Evolutionary conservation across 805 yeast genomes (phyloP), one percentile per base, ranked within the genome.

Genomic region (Maudiozyma saulgeensis): DNA sequence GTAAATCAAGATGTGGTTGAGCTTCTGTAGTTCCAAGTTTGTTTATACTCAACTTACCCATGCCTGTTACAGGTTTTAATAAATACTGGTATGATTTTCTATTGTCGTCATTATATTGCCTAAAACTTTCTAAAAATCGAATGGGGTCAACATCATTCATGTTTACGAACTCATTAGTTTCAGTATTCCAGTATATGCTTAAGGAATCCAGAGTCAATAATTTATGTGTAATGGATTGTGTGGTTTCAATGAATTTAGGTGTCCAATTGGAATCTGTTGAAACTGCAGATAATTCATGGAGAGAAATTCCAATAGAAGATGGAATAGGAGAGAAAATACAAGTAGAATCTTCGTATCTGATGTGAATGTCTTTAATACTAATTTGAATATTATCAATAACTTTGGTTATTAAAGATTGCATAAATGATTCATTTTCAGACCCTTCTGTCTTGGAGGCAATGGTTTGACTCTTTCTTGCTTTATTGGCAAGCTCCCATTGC

Each of bases 381-480:
- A 93, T 77, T 65, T 93, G 99, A 47, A 95, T 69, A 62, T 93
- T 93, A 66, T 93, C 98, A 23, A 91, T 84, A 54, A 93, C 83
- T 64, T 95, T 95, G 1, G 96, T 85, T 6, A 89, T 75, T 51
- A 93, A 73, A 42, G 88, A 81, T 57, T 89, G 96, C 12, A 95
- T 82, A 65, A 93, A 93, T 39, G 88, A 75, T 63, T 88, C 91
- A 63, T 82, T 85, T 49, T 80, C 73, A 43, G 68, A 73, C 25
- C 68, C 71, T 16, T 61, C 58, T 1, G 67, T 57, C 13, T 64
- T 58, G 0, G 77, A 70, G 2, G 56, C 56, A 1, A 62, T 48
- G 2, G 68, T 65, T 21, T 63, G 66, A 31, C 64, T 55, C n/a
- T 40, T 31, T 19, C 67, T 63, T 0, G 79, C 75, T 45, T 75